Evolutionary conservation across 225 moss, liverwort and hornwort species (phyloP).

Genomic region (Straminergon stramineum): DNA sequence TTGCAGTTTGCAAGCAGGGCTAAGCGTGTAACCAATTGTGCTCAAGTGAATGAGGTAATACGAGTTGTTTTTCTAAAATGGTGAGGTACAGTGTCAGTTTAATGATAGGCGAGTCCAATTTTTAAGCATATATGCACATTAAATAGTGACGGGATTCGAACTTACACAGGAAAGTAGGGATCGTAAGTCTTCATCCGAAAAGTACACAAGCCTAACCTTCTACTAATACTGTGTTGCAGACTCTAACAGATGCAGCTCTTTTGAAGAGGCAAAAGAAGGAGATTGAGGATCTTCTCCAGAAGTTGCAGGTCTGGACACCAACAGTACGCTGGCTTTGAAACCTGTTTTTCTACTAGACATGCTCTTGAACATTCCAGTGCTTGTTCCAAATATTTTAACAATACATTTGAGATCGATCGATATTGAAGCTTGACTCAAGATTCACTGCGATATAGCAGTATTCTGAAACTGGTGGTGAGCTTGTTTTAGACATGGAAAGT

Average conservation of each 20-base stretch:
- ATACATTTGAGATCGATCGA: background rate
- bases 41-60: slow-evolving; percentile 86
- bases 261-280: slow-evolving; percentile 84
- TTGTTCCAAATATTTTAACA: background rate
- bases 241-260: slow-evolving; percentile 81
- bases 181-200: background rate
- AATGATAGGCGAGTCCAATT: background rate
- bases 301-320: slow-evolving; percentile 50
- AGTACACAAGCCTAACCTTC: background rate
- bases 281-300: slow-evolving; percentile 78
- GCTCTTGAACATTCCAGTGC: background rate
- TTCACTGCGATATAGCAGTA: background rate
- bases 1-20: slow-evolving; percentile 95
- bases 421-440: background rate
- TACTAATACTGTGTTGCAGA: slow-evolving; percentile 35
- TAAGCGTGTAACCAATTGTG: slow-evolving; percentile 89
- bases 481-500: background rate
- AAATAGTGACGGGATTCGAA: background rate
- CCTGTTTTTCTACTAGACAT: background rate
- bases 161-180: background rate
- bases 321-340: background rate
- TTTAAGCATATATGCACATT: background rate
- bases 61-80: background rate
- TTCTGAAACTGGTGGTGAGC: background rate
- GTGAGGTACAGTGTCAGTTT: background rate